Evolutionary conservation across 108 stramenopile genomes (phyloP), one percentile per base, ranked within the genome.

Genomic region (Stephanodiscus triporus): DNA sequence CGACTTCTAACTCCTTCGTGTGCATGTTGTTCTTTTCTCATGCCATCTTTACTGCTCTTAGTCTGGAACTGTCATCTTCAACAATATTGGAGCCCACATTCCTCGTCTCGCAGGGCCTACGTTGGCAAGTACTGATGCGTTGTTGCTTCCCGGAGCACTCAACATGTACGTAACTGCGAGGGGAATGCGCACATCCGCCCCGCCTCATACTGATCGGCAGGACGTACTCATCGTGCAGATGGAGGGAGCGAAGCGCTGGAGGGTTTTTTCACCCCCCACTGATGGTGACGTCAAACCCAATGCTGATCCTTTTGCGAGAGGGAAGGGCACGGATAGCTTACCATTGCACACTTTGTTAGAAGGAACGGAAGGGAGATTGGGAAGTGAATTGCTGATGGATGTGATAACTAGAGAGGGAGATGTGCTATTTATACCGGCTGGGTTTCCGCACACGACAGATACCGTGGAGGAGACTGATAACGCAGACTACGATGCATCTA

Each of bases 161-260:
- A 97, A 97, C 68, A 63, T 96, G 45, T 97, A 97, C 68, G 84
- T 96, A 27, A 97, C 97, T 0, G 83, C 91, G 9, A 70, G 85
- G 6, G 91, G 91, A 2, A 89, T 89, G 81, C 70, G 81, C 19
- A 91, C 90, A 11, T 87, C 85, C 9, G 97, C 95, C 42, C 97
- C 97, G 20, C 97, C 96, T 29, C 97, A 97, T 79, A 97, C 97
- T 9, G 97, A 96, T 73, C 90, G 92, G 71, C 95, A 96, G 82
- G 95, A 96, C 72, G 95, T 96, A 0, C 76, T 96, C n/a, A 90
- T 97, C 5, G 81, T 96, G 13, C 97, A 97, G 84, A 92, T 91
- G 27, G 74, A 86, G 55, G 97, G 97, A 42, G 66, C 81, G 9
- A 97, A 97, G 75, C 84, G 82, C 43, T 94, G 92, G 92, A 85